A percentile compares a stretch with the other conserved stretches of the same genome.
Conservation (phyloP, 1,139 yeast genomes). For the Pneumocystis canis region DNA sequence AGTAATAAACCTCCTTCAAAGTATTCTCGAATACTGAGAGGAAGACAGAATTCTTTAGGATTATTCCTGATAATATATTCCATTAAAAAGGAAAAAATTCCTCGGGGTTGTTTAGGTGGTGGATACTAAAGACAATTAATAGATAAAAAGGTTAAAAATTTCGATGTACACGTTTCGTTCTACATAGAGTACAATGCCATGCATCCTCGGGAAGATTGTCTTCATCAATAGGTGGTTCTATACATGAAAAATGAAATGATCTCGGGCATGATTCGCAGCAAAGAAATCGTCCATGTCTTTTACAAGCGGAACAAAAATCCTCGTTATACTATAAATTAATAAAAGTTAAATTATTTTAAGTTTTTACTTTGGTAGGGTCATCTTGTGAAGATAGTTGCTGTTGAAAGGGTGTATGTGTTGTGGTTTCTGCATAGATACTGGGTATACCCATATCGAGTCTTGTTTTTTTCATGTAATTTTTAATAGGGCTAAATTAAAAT, state of each 20-base stretch:
- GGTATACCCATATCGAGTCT: background rate
- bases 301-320: conserved; percentile 80
- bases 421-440: background rate
- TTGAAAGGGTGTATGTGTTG: background rate
- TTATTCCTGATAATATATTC: conserved; percentile 44
- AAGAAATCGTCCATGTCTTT: conserved; percentile 72
- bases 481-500: background rate
- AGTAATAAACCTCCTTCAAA: conserved; percentile 48
- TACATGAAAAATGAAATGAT: conserved; percentile 81
- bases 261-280: conserved; percentile 91
- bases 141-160: conserved; percentile 6
- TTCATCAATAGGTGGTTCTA: conserved; percentile 77
- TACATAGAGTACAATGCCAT: conserved; percentile 77
- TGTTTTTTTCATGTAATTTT: background rate
- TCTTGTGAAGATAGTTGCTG: background rate
- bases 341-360: background rate
- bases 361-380: conserved; percentile 5
- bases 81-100: conserved; percentile 49
- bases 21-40: conserved; percentile 52
- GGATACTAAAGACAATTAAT: conserved; percentile 21
- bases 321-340: conserved; percentile 39
- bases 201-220: conserved; percentile 57
- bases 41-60: conserved; percentile 62
- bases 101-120: conserved; percentile 25
- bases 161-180: conserved; percentile 17